Conservation (phyloP, 208 protist genomes). For the Crithidia expoeki region DNA sequence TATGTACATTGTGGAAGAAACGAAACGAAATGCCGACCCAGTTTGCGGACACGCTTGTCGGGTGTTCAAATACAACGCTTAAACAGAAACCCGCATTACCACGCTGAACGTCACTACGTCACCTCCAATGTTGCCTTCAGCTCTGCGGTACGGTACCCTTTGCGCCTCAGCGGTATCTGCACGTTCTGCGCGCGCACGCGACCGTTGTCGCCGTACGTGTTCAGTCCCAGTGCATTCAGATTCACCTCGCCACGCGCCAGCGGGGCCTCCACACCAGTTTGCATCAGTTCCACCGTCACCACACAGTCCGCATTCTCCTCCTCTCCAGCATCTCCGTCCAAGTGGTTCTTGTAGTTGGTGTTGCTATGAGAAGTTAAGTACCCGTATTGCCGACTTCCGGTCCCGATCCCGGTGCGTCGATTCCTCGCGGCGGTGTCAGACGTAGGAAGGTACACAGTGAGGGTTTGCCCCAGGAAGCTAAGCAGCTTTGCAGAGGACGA, state of each 20-base stretch:
- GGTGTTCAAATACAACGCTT: too few relatives aligned
- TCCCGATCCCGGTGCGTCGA: neutral
- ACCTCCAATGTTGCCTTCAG: slow-evolving; percentile 25
- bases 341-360: too few relatives aligned
- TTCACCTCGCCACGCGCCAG: slow-evolving; percentile 20
- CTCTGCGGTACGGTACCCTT: slow-evolving; percentile 28
- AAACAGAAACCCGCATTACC: too few relatives aligned
- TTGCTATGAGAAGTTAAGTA: neutral
- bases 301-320: slow-evolving; percentile 5
- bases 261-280: slow-evolving; percentile 9
- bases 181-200: slow-evolving; percentile 14
- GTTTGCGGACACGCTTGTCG: too few relatives aligned
- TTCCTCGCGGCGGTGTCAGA: neutral
- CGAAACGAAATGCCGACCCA: too few relatives aligned
- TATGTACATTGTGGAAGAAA: neutral
- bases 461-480: slow-evolving; percentile 25
- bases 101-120: neutral
- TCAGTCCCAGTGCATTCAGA: slow-evolving; percentile 3
- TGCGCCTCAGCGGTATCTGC: slow-evolving; percentile 24
- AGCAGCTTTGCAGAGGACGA: slow-evolving; percentile 16
- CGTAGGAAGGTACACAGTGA: slow-evolving; percentile 10
- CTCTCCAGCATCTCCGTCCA: neutral
- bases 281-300: slow-evolving; percentile 27
- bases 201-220: neutral
- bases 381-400: neutral